phyloP scores from a whole-genome alignment of 768 basidiomycete genomes.

The Russula ochroleuca region DNA sequence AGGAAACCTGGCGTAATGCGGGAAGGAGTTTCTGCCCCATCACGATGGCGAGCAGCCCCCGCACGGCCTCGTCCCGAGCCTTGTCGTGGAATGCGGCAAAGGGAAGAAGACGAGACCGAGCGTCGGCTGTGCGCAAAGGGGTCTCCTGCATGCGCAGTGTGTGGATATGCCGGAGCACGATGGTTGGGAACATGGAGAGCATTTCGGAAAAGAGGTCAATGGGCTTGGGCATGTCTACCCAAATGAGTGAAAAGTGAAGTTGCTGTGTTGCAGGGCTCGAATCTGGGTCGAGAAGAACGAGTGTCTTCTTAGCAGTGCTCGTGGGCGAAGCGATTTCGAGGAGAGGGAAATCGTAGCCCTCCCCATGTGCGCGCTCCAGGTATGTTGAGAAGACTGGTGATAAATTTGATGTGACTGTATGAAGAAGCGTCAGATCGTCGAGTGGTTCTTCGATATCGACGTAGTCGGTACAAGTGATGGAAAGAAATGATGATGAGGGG shows the following conservation, averaged over 20 bases:
- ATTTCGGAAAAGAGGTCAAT: slow-evolving; percentile 5
- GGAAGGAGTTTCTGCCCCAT: slow-evolving; percentile 7
- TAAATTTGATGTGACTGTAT: background rate
- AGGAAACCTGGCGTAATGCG: background rate
- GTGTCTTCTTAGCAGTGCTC: background rate
- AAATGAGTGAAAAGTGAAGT: slow-evolving; percentile 1
- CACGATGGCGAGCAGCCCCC: slow-evolving; percentile 17
- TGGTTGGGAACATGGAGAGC: slow-evolving; percentile 4
- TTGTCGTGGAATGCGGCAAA: slow-evolving; percentile 2
- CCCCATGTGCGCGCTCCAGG: background rate
- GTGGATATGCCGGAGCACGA: background rate
- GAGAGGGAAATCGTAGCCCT: background rate
- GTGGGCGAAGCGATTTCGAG: slow-evolving; percentile 11
- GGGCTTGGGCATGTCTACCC: background rate
- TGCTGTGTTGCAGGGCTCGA: background rate
- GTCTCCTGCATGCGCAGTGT: slow-evolving; percentile 4
- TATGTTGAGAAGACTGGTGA: slow-evolving; percentile 11
- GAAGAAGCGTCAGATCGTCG: slow-evolving; percentile 7
- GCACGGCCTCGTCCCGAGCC: slow-evolving; percentile 19
- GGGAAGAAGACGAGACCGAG: slow-evolving; percentile 6
- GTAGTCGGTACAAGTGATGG: slow-evolving; percentile 12
- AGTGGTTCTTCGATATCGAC: slow-evolving; percentile 2
- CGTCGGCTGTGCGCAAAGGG: slow-evolving; percentile 6
- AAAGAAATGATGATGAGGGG: slow-evolving; percentile 7
- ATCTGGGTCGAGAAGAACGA: background rate